Percentiles rank a stretch among this genome's conserved stretches.
These are phyloP conservation scores for Crataegus laevigata DNA, from an alignment of 306 rosid species.

Conservation along the genomic window DNA sequence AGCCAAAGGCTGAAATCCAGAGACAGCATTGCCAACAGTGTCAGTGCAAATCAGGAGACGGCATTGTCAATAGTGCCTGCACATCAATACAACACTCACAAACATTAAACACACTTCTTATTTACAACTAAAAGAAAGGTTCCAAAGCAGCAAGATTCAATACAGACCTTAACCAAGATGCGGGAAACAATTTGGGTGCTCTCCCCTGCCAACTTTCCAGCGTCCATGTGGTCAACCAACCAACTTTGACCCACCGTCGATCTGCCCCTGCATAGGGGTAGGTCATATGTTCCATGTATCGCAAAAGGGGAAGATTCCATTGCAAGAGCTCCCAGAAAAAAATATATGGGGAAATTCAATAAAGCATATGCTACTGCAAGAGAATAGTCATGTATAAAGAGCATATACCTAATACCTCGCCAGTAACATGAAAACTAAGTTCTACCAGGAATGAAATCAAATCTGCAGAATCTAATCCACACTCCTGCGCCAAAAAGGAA, in stretches of 20 bases:
- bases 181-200: too few species aligned
- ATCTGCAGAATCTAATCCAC: constrained; percentile 79
- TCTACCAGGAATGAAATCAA: constrained; percentile 85
- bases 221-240: too few species aligned
- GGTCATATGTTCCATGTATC: too few species aligned
- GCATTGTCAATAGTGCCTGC: too few species aligned
- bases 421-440: constrained; percentile 92
- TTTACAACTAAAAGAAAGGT: not conserved
- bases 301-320: too few species aligned
- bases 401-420: constrained; percentile 53
- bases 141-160: not conserved
- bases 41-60: too few species aligned
- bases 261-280: not conserved
- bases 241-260: too few species aligned
- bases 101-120: not conserved
- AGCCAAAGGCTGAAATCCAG: constrained; percentile 92
- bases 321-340: not conserved
- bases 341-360: not conserved
- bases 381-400: constrained; percentile 5
- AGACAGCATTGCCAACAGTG: constrained; percentile 97
- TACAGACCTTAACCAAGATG: constrained; percentile 57
- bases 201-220: too few species aligned
- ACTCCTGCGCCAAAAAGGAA: too few species aligned
- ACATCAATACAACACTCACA: not conserved
- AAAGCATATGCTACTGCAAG: too few species aligned